A percentile compares a stretch with the other conserved stretches of the same genome.
phyloP scores from a whole-genome alignment of 2,329 filamentous ascomycete species.

The Aspergillus jensenii region DNA sequence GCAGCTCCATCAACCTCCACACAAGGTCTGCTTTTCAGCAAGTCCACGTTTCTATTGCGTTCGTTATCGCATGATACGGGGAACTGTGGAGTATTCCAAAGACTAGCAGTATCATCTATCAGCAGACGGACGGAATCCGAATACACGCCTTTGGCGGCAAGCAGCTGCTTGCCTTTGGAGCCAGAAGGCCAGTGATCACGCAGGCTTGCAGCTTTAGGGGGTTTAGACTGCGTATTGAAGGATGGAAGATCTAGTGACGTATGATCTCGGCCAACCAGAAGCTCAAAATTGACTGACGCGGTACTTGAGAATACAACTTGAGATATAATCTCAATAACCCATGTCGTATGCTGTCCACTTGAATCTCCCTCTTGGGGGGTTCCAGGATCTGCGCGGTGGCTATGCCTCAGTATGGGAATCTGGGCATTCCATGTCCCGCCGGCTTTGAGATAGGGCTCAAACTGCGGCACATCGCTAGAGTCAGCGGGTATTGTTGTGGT shows the following conservation, averaged over 20 bases:
- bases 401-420: conserved; percentile 75
- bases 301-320: conserved; percentile 93
- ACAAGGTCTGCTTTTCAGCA: too few species aligned
- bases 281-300: conserved; percentile 82
- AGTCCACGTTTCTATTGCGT: conserved; percentile 5
- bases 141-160: conserved; percentile 73
- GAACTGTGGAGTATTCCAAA: conserved; percentile 91
- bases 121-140: conserved; percentile 75
- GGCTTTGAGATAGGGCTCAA: conserved; percentile 94
- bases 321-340: conserved; percentile 88
- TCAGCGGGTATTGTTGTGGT: conserved; percentile 69
- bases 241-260: conserved; percentile 73
- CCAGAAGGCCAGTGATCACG: conserved; percentile 71
- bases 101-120: conserved; percentile 80
- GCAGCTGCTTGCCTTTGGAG: conserved; percentile 54
- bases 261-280: conserved; percentile 81
- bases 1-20: conserved; percentile 41
- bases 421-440: conserved; percentile 82
- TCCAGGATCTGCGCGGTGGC: conserved; percentile 57
- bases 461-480: conserved; percentile 77
- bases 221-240: conserved; percentile 49
- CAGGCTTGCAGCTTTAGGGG: conserved; percentile 65
- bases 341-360: conserved; percentile 61
- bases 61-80: conserved; percentile 56
- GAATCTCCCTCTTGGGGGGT: conserved; percentile 15